Evolutionary conservation across 108 stramenopile genomes (phyloP), one percentile per base, ranked within the genome.

Genomic region (Thalassiosira profunda): DNA sequence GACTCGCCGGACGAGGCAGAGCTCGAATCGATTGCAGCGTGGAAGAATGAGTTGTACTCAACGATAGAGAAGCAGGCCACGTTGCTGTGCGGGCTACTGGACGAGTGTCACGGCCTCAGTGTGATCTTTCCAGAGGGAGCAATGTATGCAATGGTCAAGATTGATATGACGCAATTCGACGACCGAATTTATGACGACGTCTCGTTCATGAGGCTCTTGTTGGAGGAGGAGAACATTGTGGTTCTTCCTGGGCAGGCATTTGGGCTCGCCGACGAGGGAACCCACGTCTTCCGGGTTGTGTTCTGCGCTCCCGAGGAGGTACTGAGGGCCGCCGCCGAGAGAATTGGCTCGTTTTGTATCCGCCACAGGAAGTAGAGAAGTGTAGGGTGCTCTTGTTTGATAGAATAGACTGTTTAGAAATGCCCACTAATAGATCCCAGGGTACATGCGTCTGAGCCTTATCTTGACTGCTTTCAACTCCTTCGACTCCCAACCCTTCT

Each of bases 201-300:
- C 18, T 84, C 87, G 10, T 97, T 96, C 48, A 84, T 87, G 47
- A 76, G 63, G 56, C 52, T 72, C 28, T 72, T 98, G 2, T 63
- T 97, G 42, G 71, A 86, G 20, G 96, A 98, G 83, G 95, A 98
- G 68, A 93, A 93, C 59, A 84, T 98, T 12, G 87, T 98, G 54
- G 86, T 96, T 6, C 63, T 98, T 29, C 97, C 97, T 1, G 97
- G 97, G 7, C 67, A 40, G n/a, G 87, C 91, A 30, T 95, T 98
- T 72, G 94, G 92, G 37, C 63, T 91, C 36, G 52, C 46, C n/a
- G 38, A 26, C 14, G 0, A 34, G 37, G 49, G 24, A 2, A 17
- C 66, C 9, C 56, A 46, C 31, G 82, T 86, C 24, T 86, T 95
- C 37, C 82, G 97, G 0, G 81, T 96, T 29, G 95, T 97, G 14